A percentile compares a stretch with the other conserved stretches of the same genome.
Evolutionary conservation across 176 grass and related monocot species (phyloP).

Genomic region (Stipa capillata): DNA sequence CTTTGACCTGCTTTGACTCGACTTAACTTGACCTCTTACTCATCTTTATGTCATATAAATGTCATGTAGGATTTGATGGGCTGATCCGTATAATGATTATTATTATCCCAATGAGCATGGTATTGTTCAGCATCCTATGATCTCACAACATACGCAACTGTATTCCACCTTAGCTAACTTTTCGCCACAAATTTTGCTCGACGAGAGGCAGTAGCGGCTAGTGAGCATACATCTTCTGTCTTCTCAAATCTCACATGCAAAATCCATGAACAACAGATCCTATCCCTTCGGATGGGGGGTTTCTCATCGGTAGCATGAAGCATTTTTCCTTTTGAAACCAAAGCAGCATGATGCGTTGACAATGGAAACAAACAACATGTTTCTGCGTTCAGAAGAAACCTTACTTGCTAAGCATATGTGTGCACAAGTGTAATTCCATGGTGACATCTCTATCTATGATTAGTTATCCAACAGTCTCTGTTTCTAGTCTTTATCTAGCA

Average conservation of each 20-base stretch:
- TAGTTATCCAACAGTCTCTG: not conserved
- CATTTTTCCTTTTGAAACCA: not conserved
- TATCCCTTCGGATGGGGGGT: not conserved
- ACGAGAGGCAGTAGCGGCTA: not conserved
- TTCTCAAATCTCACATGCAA: conserved; percentile 32
- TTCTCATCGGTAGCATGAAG: not conserved
- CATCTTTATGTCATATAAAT: too few species aligned
- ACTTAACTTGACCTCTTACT: too few species aligned
- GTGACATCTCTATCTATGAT: not conserved
- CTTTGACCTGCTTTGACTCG: too few species aligned
- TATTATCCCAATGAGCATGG: too few species aligned
- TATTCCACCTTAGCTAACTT: conserved; percentile 17
- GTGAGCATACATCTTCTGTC: not conserved
- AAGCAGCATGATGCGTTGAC: not conserved
- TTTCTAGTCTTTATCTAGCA: not conserved
- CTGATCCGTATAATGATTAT: too few species aligned
- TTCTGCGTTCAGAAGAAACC: not conserved
- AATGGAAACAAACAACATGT: not conserved
- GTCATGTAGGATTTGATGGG: too few species aligned
- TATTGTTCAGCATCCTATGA: not conserved
- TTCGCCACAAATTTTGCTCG: conserved; percentile 13
- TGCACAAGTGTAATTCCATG: not conserved
- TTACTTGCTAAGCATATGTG: not conserved
- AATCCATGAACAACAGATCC: conserved; percentile 7
- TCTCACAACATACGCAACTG: not conserved